These are phyloP conservation scores for Chaetomium olivaceum DNA, from an alignment of 2,329 filamentous ascomycete genomes.

Conservation along the genomic window DNA sequence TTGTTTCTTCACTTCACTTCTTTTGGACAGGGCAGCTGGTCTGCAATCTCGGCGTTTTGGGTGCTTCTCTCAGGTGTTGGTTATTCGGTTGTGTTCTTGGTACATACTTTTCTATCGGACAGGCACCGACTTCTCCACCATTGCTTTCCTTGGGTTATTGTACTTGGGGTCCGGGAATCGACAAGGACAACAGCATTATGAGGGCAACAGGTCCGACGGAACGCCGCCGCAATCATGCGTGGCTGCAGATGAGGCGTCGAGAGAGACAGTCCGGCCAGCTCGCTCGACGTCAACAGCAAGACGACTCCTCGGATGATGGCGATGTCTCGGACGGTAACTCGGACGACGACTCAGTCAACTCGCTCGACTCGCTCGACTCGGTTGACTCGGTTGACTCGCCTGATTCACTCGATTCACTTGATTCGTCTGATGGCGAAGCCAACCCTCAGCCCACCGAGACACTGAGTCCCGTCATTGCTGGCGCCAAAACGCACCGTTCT, in stretches of 20 bases:
- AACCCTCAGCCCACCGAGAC: not conserved
- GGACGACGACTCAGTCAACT: constrained; percentile 14
- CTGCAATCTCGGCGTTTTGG: constrained; percentile 22
- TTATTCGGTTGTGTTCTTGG: constrained; percentile 1
- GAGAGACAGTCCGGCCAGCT: constrained; percentile 15
- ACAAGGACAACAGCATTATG: constrained; percentile 16
- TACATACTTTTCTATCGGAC: constrained; percentile 8
- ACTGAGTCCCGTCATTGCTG: not conserved
- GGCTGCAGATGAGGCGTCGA: constrained; percentile 26
- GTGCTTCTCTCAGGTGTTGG: not conserved
- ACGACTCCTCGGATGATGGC: constrained; percentile 11
- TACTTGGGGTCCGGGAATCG: not conserved
- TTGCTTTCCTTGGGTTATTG: not conserved
- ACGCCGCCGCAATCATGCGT: constrained; percentile 28
- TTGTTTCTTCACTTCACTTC: constrained; percentile 12
- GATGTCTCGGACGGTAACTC: constrained; percentile 19
- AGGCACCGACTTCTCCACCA: constrained; percentile 15
- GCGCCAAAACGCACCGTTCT: not conserved
- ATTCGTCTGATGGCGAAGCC: not conserved
- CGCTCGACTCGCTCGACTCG: constrained; percentile 11
- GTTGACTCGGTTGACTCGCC: constrained; percentile 8
- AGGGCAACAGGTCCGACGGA: constrained; percentile 23
- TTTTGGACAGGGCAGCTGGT: constrained; percentile 26
- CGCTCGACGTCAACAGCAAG: constrained; percentile 18
- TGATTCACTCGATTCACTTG: not conserved